Percentiles rank a stretch among this genome's conserved stretches.
Evolutionary conservation across 2,329 filamentous ascomycete species (phyloP).

Genomic region (Myriosclerotinia duriaeana): DNA sequence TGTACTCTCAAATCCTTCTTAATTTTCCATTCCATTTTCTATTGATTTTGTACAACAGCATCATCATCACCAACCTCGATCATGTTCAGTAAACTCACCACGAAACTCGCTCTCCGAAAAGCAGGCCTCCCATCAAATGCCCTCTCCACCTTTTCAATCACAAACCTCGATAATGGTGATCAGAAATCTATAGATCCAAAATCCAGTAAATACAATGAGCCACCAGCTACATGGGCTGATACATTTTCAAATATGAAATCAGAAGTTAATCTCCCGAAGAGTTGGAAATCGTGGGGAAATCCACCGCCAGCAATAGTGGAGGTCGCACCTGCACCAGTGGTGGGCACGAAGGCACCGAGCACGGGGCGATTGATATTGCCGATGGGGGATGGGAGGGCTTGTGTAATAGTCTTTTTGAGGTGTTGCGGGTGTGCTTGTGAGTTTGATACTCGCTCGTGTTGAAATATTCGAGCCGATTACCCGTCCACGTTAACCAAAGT

Average conservation of each 20-base stretch:
- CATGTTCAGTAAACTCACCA: slow-evolving; percentile 40
- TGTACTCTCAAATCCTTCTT: neutral
- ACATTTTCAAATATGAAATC: slow-evolving; percentile 35
- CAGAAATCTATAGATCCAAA: slow-evolving; percentile 28
- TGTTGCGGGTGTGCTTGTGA: slow-evolving; percentile 76
- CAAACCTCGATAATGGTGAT: slow-evolving; percentile 19
- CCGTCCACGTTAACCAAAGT: neutral
- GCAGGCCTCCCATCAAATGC: slow-evolving; percentile 37
- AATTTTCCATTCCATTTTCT: neutral
- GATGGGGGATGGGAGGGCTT: slow-evolving; percentile 51
- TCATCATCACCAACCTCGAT: slow-evolving; percentile 10
- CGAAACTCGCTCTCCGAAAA: slow-evolving; percentile 40
- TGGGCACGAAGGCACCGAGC: slow-evolving; percentile 34
- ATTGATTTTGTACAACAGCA: neutral
- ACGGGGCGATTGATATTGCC: slow-evolving; percentile 44
- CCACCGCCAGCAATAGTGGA: slow-evolving; percentile 36
- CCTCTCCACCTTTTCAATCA: slow-evolving; percentile 28
- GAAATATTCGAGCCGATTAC: neutral
- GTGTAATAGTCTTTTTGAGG: slow-evolving; percentile 65
- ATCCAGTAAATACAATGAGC: slow-evolving; percentile 20
- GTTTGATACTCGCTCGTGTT: slow-evolving; percentile 30
- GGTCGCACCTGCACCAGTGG: slow-evolving; percentile 31
- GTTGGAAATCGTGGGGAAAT: slow-evolving; percentile 38
- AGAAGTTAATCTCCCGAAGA: slow-evolving; percentile 32
- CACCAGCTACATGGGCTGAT: slow-evolving; percentile 33